Evolutionary conservation across 805 yeast genomes (phyloP), one percentile per base, ranked within the genome.

Genomic region (Candida rishiriensis): DNA sequence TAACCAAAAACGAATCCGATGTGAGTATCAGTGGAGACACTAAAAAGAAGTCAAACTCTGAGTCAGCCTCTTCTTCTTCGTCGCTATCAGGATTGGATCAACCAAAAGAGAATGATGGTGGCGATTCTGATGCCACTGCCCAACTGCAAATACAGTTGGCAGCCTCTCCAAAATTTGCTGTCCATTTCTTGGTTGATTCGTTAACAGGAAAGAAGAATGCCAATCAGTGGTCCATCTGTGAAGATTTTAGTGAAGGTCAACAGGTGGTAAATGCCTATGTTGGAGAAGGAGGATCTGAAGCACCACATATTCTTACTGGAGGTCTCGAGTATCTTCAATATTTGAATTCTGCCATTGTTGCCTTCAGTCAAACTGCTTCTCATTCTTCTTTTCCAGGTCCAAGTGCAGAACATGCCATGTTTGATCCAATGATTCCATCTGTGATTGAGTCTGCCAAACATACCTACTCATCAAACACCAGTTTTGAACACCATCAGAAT

Each of bases 161-260:
- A 9, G 76, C 79, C 45, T 76, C 86, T 34, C 95, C 95, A 5
- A 81, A 80, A 55, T 86, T 86, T 64, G 87, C 90, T 1, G 93
- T 86, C 1, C 83, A 81, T 55, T 85, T 85, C 59, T 68, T 80
- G 45, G 74, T 77, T 53, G 78, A 78, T 14, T 72, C 72, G 41
- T 60, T 57, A 6, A 58, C 68, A 8, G 68, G 67, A 2, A 72
- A 72, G 49, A 69, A 73, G 34, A 70, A 74, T 50, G 61, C 72
- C 18, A 82, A 82, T 58, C 85, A 80, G 54, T 83, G 90, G 90
- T 81, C 86, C 1, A 81, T 84, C 21, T 85, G 91, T 63, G 91
- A 84, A 46, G 95, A 86, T 63, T 86, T 86, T 52, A 81, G 88
- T 46, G 93, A 85, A 55, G 90, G 87, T 12, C 88, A 83, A 55